phyloP scores from a whole-genome alignment of 129 eudicot species.

The Apium graveolens region DNA sequence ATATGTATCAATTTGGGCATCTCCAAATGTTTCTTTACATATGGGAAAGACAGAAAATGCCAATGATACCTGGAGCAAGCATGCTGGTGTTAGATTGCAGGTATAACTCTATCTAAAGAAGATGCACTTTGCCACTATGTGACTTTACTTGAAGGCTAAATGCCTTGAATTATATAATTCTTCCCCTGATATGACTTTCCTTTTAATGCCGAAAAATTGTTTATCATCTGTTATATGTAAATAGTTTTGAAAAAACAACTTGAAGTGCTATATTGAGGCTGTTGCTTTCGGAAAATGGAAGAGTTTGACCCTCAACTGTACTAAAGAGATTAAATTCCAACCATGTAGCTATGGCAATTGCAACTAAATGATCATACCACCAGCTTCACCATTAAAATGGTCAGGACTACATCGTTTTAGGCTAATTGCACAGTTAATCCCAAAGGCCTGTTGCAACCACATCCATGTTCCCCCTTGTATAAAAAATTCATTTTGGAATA shows the following conservation, averaged over 20 bases:
- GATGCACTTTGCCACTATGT: neutral
- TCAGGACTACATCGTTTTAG: neutral
- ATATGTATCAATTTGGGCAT: conserved; percentile 84
- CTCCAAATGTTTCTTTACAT: conserved; percentile 82
- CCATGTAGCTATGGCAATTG: neutral
- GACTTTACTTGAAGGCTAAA: neutral
- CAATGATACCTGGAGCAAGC: conserved; percentile 75
- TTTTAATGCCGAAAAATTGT: neutral
- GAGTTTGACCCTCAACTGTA: neutral
- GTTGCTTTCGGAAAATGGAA: neutral
- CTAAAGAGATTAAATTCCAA: neutral
- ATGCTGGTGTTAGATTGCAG: conserved; percentile 91
- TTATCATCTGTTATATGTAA: neutral
- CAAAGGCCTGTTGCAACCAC: neutral
- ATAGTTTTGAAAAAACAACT: neutral
- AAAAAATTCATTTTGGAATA: neutral
- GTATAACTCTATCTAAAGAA: conserved; percentile 22
- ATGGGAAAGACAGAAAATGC: conserved; percentile 95
- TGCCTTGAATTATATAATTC: neutral
- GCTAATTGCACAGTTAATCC: neutral
- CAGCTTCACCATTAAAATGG: neutral
- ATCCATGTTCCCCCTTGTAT: neutral
- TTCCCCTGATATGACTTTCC: neutral
- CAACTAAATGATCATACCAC: neutral
- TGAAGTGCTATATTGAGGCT: neutral